Evolutionary conservation across 257 asterid species (phyloP).

Genomic region (Solanum dulcamara): DNA sequence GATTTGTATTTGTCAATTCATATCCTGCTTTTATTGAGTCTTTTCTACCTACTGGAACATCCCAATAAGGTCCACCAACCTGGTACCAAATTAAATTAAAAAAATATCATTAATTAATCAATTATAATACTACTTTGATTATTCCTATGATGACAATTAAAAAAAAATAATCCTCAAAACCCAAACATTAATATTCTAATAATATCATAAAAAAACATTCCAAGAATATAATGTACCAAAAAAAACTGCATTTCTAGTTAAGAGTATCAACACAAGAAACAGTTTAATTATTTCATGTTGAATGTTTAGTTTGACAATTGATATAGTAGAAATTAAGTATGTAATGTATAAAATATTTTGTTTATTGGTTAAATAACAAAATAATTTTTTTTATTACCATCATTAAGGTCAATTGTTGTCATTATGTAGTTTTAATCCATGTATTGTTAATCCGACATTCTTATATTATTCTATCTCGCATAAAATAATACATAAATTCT

Average conservation of each 20-base stretch:
- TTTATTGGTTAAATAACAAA: not conserved
- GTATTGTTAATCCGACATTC: too few species aligned
- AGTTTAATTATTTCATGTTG: not conserved
- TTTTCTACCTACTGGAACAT: constrained; percentile 72
- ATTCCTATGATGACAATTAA: not conserved
- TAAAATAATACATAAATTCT: not conserved
- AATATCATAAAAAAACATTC: not conserved
- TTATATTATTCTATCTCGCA: not conserved
- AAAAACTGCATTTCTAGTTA: not conserved
- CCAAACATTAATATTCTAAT: not conserved
- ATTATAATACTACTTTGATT: not conserved
- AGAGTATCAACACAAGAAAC: not conserved
- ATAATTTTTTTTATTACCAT: too few species aligned
- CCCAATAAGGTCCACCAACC: constrained; percentile 99
- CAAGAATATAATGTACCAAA: not conserved
- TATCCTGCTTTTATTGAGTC: constrained; percentile 74
- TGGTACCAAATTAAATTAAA: not conserved
- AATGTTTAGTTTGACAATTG: not conserved
- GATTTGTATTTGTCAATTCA: constrained; percentile 41
- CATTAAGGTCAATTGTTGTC: too few species aligned
- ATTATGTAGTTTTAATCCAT: too few species aligned
- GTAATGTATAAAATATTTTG: not conserved
- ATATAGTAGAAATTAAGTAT: not conserved
- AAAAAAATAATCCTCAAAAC: not conserved
- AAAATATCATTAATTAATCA: not conserved